Evolutionary conservation across 306 rosid genomes (phyloP), one percentile per base, ranked within the genome.

Genomic region (Prunus campanulata): DNA sequence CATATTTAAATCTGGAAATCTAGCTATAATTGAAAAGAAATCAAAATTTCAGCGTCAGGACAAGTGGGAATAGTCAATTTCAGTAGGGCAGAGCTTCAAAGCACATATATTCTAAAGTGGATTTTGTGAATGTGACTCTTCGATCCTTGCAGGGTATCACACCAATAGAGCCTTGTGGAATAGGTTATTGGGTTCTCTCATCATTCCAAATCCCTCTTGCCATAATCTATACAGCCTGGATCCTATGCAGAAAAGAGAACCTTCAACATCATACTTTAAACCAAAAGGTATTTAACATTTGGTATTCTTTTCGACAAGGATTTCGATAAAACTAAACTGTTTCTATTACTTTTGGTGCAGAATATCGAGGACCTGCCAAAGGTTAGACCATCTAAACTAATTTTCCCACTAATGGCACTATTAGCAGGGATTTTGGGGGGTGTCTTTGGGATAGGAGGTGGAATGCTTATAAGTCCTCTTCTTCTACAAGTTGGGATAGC

Each of bases 371-470:
- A 59, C 25, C 76, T 60, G 51, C 72, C 57, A 18, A 74, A 20
- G 70, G 81, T 32, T 78, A 81, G 66, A 66, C 80, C 83, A 39
- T 75, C 90, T 22, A 82, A 80, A 73, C 85, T 91, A 70, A 54
- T 81, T 51, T 91, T 91, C 84, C 98, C 98, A 74, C 18, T 76
- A 61, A 90, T 91, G 90, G 92, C 98, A 79, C 75, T 90, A 25
- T 60, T 88, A 20, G 93, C 97, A 3, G 98, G 98, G 75, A 66
- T 85, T 30, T 71, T 91, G 72, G 98, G 98, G 24, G 97, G 98
- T 46, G 88, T 88, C 57, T 93, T 91, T 81, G 98, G 98, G 52
- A 93, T 93, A 48, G 96, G 98, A 66, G 98, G 98, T 78, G 98
- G 98, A 74, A 93, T 93, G 96, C 84, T 93, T 8, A 87, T 91